These are phyloP conservation scores for Datura wrightii DNA, from an alignment of 257 asterid genomes.

Conservation along the genomic window DNA sequence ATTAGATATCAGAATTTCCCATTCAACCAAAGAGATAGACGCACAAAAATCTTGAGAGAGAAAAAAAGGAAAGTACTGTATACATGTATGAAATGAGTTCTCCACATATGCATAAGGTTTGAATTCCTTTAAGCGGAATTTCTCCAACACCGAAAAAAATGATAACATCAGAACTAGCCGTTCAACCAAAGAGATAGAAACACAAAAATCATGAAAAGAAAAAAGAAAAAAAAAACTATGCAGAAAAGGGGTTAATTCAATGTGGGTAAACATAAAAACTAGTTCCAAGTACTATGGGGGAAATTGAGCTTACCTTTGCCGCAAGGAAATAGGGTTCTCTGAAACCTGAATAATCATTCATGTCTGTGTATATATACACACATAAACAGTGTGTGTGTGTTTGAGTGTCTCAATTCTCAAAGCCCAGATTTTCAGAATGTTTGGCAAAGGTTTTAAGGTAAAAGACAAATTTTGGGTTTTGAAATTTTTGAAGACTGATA, in stretches of 20 bases:
- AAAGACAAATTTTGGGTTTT: background rate
- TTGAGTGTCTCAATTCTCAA: background rate
- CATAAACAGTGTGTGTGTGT: background rate
- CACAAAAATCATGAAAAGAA: no score
- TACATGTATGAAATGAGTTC: background rate
- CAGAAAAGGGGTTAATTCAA: no score
- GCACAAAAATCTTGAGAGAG: background rate
- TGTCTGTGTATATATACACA: background rate
- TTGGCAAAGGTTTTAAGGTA: background rate
- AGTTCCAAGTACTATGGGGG: background rate
- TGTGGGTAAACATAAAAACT: no score
- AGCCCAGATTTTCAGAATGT: background rate
- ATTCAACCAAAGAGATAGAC: background rate
- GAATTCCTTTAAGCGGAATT: no score
- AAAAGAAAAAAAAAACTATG: no score
- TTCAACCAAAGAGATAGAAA: no score
- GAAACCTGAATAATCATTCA: background rate
- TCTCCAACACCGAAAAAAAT: no score
- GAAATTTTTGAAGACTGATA: background rate
- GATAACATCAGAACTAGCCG: no score
- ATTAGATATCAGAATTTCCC: background rate
- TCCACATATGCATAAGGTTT: background rate
- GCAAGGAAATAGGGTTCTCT: background rate
- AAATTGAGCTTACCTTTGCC: background rate
- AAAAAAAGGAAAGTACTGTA: background rate